Conservation (phyloP, 1,139 yeast genomes). For the Williopsis jadinii region DNA sequence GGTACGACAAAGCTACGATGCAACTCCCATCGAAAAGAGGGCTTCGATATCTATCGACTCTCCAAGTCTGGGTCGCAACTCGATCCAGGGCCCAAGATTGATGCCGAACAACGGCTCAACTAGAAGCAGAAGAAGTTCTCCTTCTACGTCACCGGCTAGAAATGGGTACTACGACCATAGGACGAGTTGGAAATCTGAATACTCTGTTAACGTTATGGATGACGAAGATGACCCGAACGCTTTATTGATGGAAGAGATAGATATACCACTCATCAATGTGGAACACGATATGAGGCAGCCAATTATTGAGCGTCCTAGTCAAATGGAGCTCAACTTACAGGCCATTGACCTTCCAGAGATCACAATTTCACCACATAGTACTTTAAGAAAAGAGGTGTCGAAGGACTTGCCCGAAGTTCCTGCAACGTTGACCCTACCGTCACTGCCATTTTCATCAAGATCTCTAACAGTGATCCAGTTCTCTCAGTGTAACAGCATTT, state of each 20-base stretch:
- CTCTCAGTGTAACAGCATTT: constrained; percentile 42
- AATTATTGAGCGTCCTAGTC: not conserved
- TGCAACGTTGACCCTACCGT: constrained; percentile 36
- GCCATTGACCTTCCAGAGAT: constrained; percentile 7
- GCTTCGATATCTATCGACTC: constrained; percentile 3
- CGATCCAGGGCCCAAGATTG: constrained; percentile 16
- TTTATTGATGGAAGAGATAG: too few species aligned
- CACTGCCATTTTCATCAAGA: constrained; percentile 49
- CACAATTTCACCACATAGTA: not conserved
- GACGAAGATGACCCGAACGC: too few species aligned
- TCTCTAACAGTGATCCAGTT: constrained; percentile 44
- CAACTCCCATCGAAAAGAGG: constrained; percentile 1
- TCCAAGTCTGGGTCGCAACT: constrained; percentile 14
- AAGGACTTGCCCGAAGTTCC: too few species aligned
- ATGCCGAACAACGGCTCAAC: constrained; percentile 9
- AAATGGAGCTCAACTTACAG: constrained; percentile 2
- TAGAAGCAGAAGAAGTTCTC: constrained; percentile 7
- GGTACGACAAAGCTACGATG: not conserved
- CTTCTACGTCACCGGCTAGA: constrained; percentile 20
- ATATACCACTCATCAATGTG: too few species aligned
- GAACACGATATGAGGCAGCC: not conserved
- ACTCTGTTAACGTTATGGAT: constrained; percentile 15
- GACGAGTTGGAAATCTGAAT: constrained; percentile 22
- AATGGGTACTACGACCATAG: constrained; percentile 19
- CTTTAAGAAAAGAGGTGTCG: not conserved